Percentiles rank a stretch among this genome's conserved stretches.
These are phyloP conservation scores for Botryotinia convoluta DNA, from an alignment of 2,329 filamentous ascomycete genomes.

Conservation along the genomic window DNA sequence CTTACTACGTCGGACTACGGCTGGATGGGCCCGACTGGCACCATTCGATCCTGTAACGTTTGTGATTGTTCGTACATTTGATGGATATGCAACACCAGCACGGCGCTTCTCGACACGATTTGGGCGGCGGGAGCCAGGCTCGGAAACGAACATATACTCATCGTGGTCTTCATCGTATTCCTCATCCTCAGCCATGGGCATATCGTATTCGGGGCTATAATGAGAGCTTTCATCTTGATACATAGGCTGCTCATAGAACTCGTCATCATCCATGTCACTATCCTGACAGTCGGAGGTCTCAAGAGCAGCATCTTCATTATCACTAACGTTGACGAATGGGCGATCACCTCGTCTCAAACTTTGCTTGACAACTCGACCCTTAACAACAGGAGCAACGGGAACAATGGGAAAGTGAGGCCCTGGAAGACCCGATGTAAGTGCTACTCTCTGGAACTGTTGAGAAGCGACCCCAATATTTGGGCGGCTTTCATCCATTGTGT, in stretches of 20 bases:
- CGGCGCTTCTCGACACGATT: conserved; percentile 11
- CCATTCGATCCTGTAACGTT: neutral
- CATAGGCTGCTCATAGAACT: neutral
- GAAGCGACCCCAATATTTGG: neutral
- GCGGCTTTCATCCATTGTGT: neutral
- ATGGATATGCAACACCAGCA: neutral
- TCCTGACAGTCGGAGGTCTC: neutral
- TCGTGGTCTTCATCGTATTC: neutral
- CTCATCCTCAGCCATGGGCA: neutral
- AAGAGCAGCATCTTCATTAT: neutral
- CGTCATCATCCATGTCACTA: neutral
- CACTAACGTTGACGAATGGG: neutral
- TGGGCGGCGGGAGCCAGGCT: neutral
- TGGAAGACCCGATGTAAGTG: neutral
- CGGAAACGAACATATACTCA: neutral
- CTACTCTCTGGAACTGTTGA: conserved; percentile 3
- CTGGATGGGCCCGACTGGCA: neutral
- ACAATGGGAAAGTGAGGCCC: neutral
- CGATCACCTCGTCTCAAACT: neutral
- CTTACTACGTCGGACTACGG: neutral
- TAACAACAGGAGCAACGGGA: neutral
- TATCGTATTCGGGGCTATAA: neutral
- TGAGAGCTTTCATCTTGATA: neutral
- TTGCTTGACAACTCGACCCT: conserved; percentile 17
- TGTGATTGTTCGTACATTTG: neutral